These are phyloP conservation scores for Tolypocladium amazonense DNA, from an alignment of 2,329 filamentous ascomycete species.

Conservation along the genomic window DNA sequence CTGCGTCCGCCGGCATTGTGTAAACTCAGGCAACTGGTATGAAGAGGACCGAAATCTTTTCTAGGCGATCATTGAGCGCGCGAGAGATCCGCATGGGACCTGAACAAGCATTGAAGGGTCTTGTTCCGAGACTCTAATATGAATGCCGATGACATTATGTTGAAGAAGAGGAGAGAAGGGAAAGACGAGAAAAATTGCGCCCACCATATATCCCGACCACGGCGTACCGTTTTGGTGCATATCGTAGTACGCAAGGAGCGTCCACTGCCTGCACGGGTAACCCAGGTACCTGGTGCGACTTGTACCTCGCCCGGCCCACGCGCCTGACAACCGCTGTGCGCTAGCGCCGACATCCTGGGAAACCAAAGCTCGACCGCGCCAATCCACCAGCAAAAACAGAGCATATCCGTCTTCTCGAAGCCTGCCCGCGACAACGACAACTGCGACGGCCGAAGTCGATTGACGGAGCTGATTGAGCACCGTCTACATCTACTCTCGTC, in stretches of 20 bases:
- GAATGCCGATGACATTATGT: constrained; percentile 73
- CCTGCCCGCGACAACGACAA: background rate
- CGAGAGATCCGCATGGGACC: constrained; percentile 69
- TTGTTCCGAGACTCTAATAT: constrained; percentile 99
- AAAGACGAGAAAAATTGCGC: constrained; percentile 14
- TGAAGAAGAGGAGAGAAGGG: constrained; percentile 33
- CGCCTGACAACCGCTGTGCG: background rate
- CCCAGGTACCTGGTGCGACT: background rate
- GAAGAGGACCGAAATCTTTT: constrained; percentile 61
- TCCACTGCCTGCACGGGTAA: background rate
- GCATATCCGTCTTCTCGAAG: background rate
- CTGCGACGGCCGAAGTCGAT: background rate
- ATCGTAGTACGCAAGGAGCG: constrained; percentile 7
- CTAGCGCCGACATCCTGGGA: background rate
- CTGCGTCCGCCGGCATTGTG: constrained; percentile 31
- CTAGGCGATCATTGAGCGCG: constrained; percentile 99
- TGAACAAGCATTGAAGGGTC: constrained; percentile 85
- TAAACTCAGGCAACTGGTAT: constrained; percentile 55
- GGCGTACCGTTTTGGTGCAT: constrained; percentile 14
- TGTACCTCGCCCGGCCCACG: background rate
- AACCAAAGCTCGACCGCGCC: constrained; percentile 11
- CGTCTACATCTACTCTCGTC: background rate
- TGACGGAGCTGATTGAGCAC: background rate
- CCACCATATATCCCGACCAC: background rate
- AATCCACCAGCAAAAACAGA: constrained; percentile 8